phyloP scores from a whole-genome alignment of 2,329 filamentous ascomycete genomes.

The Eutypa lata region DNA sequence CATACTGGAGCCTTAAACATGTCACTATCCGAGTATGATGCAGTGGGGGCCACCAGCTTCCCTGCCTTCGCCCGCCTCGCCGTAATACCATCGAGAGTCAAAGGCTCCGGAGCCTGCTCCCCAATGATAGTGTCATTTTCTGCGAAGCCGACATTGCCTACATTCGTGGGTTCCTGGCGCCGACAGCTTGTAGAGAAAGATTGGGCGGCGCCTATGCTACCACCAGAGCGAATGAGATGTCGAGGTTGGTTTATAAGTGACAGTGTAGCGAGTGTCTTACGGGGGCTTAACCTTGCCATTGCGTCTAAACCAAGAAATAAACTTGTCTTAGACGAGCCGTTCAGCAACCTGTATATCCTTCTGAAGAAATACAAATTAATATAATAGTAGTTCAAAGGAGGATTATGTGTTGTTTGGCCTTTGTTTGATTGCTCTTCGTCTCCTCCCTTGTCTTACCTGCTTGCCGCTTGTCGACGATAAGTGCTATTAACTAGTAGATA shows the following conservation, averaged over 20 bases:
- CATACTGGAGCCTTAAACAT: constrained; percentile 76
- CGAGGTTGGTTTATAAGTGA: constrained; percentile 4
- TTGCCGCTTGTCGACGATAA: not conserved
- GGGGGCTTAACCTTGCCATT: constrained; percentile 8
- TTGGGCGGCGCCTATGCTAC: constrained; percentile 8
- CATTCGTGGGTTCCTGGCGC: constrained; percentile 12
- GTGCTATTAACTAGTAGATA: not conserved
- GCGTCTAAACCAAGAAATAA: not conserved
- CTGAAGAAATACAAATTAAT: not conserved
- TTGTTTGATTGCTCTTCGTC: not conserved
- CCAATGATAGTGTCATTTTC: constrained; percentile 16
- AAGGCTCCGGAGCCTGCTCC: constrained; percentile 19
- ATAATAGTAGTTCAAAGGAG: not conserved
- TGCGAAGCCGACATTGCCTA: constrained; percentile 18
- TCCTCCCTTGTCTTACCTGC: not conserved
- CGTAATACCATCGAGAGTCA: constrained; percentile 65
- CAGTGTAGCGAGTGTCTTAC: constrained; percentile 5
- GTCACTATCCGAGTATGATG: constrained; percentile 73
- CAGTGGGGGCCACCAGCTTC: constrained; percentile 70
- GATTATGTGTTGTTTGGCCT: not conserved
- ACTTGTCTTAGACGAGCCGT: not conserved
- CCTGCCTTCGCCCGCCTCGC: constrained; percentile 69
- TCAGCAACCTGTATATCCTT: not conserved
- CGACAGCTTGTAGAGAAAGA: constrained; percentile 9
- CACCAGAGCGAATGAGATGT: constrained; percentile 1